phyloP scores from a whole-genome alignment of 192 early-diverging fungal genomes.

The Entomortierella lignicola region DNA sequence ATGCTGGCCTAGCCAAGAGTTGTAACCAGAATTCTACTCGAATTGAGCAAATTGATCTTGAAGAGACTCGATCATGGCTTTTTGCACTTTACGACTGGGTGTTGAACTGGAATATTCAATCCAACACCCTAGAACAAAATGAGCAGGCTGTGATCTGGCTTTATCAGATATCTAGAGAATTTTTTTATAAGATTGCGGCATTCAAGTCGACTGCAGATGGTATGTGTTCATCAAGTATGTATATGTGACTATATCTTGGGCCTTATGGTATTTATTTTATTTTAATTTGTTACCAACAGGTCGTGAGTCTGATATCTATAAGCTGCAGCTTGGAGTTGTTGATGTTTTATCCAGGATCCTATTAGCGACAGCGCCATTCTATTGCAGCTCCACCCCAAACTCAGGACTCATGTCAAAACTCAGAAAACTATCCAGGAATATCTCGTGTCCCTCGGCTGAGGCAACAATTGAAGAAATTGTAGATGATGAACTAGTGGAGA shows the following conservation, averaged over 20 bases:
- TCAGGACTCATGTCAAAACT: background rate
- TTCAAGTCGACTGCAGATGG: background rate
- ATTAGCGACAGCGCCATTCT: background rate
- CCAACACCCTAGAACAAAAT: background rate
- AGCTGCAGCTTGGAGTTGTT: slow-evolving; percentile 5
- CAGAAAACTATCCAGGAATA: background rate
- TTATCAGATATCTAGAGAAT: background rate
- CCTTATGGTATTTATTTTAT: too few relatives aligned
- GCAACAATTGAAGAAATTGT: background rate
- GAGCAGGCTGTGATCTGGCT: background rate
- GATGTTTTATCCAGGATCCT: slow-evolving; percentile 4
- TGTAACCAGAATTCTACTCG: background rate
- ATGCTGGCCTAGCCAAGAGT: background rate
- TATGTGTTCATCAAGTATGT: too few relatives aligned
- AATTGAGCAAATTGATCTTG: background rate
- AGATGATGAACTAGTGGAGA: background rate
- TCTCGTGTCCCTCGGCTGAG: too few relatives aligned
- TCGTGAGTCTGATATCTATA: background rate
- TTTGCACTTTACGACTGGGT: slow-evolving; percentile 6
- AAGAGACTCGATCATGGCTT: background rate
- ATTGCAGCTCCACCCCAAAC: background rate
- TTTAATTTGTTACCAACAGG: background rate
- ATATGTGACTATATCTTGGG: too few relatives aligned
- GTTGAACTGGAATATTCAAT: background rate
- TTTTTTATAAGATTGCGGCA: slow-evolving; percentile 1